Evolutionary conservation across 139 green algal genomes (phyloP).

Genomic region (Closterium sp.): DNA sequence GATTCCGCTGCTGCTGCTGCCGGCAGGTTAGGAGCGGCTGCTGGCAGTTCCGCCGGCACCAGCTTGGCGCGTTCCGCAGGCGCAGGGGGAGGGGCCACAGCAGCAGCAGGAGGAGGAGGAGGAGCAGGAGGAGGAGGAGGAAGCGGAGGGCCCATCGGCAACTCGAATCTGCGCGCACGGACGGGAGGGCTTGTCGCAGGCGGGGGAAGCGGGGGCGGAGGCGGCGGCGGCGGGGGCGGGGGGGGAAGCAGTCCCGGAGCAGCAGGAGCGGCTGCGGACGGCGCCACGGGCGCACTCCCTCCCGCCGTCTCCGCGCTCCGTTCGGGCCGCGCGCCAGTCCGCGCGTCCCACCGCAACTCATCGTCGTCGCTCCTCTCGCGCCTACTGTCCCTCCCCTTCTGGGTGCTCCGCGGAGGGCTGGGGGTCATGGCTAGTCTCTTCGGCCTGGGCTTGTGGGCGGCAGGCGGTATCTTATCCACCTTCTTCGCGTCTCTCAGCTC

Average conservation of each 20-base stretch:
- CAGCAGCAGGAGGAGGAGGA: not conserved
- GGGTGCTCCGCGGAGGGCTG: conserved; percentile 16
- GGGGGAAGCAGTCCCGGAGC: not conserved
- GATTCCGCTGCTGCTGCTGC: not conserved
- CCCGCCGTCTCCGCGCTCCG: not conserved
- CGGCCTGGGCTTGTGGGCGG: conserved; percentile 18
- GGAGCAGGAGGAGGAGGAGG: not conserved
- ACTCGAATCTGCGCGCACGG: not conserved
- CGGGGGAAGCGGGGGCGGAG: not conserved
- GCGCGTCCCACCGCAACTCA: not conserved
- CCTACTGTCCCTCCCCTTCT: conserved; percentile 6
- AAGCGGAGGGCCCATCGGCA: not conserved
- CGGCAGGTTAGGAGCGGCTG: not conserved
- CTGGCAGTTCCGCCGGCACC: not conserved
- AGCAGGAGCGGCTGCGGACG: not conserved
- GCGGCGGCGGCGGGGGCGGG: no score
- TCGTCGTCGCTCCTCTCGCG: not conserved
- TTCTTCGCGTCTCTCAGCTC: not conserved
- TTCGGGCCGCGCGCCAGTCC: not conserved
- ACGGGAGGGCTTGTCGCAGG: not conserved
- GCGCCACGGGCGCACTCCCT: not conserved
- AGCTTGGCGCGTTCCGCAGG: not conserved
- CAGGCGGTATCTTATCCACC: conserved; percentile 1
- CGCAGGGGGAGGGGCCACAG: conserved; percentile 8
- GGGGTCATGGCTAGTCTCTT: conserved; percentile 2